These are phyloP conservation scores for Dactylellina haptotyla DNA, from an alignment of 2,329 filamentous ascomycete genomes.

Conservation along the genomic window DNA sequence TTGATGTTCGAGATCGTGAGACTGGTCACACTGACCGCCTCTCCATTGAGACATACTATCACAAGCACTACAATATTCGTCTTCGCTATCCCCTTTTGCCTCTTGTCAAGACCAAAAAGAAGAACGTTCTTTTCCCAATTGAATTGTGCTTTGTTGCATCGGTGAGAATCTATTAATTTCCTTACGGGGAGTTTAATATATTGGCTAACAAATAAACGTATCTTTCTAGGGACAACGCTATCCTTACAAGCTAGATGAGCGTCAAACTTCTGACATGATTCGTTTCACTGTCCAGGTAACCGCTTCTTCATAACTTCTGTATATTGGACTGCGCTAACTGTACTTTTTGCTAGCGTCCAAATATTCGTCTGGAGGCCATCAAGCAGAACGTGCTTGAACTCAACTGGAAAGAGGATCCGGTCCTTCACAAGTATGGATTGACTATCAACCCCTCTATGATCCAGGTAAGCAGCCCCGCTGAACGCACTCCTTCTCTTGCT, in stretches of 20 bases:
- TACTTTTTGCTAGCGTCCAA: constrained; percentile 65
- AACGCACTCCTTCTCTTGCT: constrained; percentile 55
- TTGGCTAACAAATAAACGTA: background rate
- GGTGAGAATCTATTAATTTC: constrained; percentile 36
- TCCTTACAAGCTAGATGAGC: constrained; percentile 69
- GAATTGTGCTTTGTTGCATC: constrained; percentile 66
- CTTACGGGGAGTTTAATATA: background rate
- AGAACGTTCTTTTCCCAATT: constrained; percentile 70
- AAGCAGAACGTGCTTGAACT: constrained; percentile 73
- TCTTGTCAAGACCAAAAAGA: constrained; percentile 68
- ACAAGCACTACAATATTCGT: constrained; percentile 66
- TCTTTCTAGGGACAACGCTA: constrained; percentile 68
- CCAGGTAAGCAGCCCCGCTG: constrained; percentile 58
- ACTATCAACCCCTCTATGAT: constrained; percentile 73
- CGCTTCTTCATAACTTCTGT: background rate
- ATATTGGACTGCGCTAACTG: constrained; percentile 6
- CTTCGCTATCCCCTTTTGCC: constrained; percentile 67
- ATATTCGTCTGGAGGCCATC: constrained; percentile 74
- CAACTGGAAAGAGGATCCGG: constrained; percentile 74
- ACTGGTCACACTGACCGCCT: constrained; percentile 67
- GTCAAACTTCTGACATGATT: constrained; percentile 86
- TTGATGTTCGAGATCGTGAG: constrained; percentile 64
- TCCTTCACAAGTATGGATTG: constrained; percentile 78
- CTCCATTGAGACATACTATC: constrained; percentile 69
- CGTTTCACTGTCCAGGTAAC: constrained; percentile 77